phyloP scores from a whole-genome alignment of 176 grass and related monocot species.

The Zoysia pacifica region DNA sequence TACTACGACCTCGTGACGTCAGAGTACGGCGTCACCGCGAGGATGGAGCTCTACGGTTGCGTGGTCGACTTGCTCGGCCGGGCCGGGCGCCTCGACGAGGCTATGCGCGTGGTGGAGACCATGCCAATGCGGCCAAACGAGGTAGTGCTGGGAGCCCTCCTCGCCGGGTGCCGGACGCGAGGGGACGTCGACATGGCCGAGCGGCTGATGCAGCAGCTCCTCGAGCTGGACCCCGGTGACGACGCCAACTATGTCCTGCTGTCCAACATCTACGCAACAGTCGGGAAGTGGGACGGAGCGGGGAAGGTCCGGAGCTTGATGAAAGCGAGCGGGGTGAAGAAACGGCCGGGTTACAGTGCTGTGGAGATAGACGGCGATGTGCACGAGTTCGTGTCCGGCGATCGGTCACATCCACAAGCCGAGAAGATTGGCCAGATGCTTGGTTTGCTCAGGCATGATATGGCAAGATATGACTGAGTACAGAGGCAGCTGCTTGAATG shows the following conservation, averaged over 20 bases:
- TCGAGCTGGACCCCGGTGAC: slow-evolving; percentile 58
- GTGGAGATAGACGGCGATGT: slow-evolving; percentile 58
- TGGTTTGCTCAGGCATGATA: slow-evolving; percentile 43
- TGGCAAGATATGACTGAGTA: slow-evolving; percentile 30
- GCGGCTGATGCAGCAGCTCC: slow-evolving; percentile 60
- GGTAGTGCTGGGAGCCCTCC: slow-evolving; percentile 70
- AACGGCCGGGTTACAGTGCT: slow-evolving; percentile 55
- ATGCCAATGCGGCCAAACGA: slow-evolving; percentile 71
- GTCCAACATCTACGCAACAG: slow-evolving; percentile 68
- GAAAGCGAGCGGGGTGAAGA: slow-evolving; percentile 59
- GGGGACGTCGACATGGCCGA: slow-evolving; percentile 52
- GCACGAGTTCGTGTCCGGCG: slow-evolving; percentile 61
- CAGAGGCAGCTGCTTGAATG: background rate
- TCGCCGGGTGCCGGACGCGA: slow-evolving; percentile 60
- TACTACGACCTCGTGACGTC: slow-evolving; percentile 52
- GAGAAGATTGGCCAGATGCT: slow-evolving; percentile 53
- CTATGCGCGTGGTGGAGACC: slow-evolving; percentile 40
- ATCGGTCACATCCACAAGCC: slow-evolving; percentile 46
- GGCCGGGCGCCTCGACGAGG: slow-evolving; percentile 53
- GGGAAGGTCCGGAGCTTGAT: slow-evolving; percentile 55
- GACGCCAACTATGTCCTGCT: slow-evolving; percentile 70
- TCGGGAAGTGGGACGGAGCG: slow-evolving; percentile 54
- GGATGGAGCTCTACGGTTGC: slow-evolving; percentile 76
- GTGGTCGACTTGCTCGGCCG: slow-evolving; percentile 77
- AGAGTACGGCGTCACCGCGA: slow-evolving; percentile 34